phyloP scores from a whole-genome alignment of 2,329 filamentous ascomycete species.

The Tolypocladium ovalisporum region DNA sequence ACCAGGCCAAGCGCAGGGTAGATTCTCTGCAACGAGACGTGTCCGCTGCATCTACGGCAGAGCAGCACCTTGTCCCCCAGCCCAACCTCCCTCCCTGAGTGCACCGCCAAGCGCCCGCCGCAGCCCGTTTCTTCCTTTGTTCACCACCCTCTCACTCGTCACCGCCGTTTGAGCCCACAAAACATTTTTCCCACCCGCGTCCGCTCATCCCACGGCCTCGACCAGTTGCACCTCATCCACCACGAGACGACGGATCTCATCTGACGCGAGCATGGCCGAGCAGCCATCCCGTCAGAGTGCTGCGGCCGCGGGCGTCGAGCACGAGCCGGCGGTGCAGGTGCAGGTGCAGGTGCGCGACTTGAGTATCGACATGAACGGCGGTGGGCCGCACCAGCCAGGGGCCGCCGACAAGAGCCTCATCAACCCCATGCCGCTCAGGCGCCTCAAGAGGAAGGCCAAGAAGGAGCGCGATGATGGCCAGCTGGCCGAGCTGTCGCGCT shows the following conservation, averaged over 20 bases:
- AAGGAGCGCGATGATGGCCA: conserved; percentile 46
- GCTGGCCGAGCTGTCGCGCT: conserved; percentile 47
- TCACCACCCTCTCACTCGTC: neutral
- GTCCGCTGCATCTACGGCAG: neutral
- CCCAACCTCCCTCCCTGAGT: neutral
- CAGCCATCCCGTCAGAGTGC: neutral
- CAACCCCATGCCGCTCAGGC: neutral
- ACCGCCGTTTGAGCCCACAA: neutral
- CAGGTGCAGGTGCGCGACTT: neutral
- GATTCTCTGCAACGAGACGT: too few relatives aligned
- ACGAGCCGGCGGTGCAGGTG: neutral
- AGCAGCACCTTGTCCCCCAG: neutral
- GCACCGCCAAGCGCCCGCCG: neutral
- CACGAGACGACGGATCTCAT: neutral
- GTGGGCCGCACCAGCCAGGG: neutral
- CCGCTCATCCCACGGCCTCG: neutral
- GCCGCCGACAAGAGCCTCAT: neutral
- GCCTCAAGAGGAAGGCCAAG: conserved; percentile 20
- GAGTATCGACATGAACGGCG: neutral
- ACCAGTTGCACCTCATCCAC: neutral
- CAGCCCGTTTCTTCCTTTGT: neutral
- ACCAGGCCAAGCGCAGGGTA: too few relatives aligned
- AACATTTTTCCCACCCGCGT: neutral
- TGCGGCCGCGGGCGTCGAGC: neutral
- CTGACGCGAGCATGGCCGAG: neutral